Evolutionary conservation across 352 stramenopile species (phyloP).

Genomic region (Phytophthora tentaculata): DNA sequence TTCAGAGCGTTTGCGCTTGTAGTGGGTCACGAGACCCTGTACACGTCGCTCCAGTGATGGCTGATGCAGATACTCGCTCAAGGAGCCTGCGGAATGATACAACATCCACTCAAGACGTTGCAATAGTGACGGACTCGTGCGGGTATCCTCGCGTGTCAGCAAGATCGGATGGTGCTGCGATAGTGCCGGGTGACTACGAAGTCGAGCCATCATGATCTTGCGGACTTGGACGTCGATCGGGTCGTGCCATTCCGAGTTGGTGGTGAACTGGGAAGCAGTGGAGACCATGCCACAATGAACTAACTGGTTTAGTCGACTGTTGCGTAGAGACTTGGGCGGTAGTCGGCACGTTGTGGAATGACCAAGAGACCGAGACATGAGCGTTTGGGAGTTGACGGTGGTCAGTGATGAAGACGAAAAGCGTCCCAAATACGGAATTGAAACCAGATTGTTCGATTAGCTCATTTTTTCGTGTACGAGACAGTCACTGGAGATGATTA

Average conservation of each 20-base stretch:
- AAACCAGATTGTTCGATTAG: constrained; percentile 26
- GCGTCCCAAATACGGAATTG: constrained; percentile 11
- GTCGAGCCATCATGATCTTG: constrained; percentile 55
- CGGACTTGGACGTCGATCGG: constrained; percentile 51
- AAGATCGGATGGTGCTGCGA: constrained; percentile 39
- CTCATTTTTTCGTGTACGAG: constrained; percentile 14
- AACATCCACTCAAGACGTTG: constrained; percentile 83
- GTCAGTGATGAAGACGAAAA: constrained; percentile 18
- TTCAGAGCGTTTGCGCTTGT: constrained; percentile 46
- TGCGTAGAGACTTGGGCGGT: constrained; percentile 17
- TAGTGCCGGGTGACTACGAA: constrained; percentile 44
- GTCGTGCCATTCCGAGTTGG: constrained; percentile 35
- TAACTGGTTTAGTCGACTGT: constrained; percentile 3
- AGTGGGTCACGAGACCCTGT: constrained; percentile 73
- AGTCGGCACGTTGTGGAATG: constrained; percentile 34
- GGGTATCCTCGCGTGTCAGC: constrained; percentile 23
- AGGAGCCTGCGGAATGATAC: constrained; percentile 68
- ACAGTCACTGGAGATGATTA: neutral
- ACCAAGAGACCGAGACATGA: constrained; percentile 10
- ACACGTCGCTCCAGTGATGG: constrained; percentile 72
- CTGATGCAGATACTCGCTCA: constrained; percentile 70
- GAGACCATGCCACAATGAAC: constrained; percentile 15
- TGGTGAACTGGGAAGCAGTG: constrained; percentile 10
- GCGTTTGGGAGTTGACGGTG: neutral
- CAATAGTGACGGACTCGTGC: constrained; percentile 54